Evolutionary conservation across 805 yeast species (phyloP).

Genomic region (Sugiyamaella boreocaroliniensis): DNA sequence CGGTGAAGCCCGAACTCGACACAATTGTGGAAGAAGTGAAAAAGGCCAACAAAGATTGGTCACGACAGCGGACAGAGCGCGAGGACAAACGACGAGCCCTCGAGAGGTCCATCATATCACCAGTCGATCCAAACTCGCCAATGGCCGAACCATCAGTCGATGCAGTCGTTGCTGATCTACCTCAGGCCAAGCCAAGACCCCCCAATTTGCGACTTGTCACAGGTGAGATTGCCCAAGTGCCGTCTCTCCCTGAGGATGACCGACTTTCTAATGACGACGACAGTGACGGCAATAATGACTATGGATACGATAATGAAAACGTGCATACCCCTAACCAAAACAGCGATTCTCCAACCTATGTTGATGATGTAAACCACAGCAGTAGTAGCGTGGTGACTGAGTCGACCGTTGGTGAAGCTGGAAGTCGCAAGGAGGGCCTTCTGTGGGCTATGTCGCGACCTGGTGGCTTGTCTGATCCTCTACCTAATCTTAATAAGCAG

Average conservation of each 20-base stretch:
- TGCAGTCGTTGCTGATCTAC: not conserved
- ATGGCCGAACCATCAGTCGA: not conserved
- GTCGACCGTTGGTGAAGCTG: constrained; percentile 1
- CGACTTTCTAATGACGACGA: not conserved
- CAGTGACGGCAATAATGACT: constrained; percentile 9
- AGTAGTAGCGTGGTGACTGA: not conserved
- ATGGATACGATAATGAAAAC: constrained; percentile 9
- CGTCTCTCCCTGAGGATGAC: not conserved
- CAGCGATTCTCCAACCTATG: constrained; percentile 4
- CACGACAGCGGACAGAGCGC: constrained; percentile 33
- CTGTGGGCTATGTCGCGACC: constrained; percentile 40
- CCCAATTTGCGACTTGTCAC: constrained; percentile 1
- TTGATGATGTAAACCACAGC: not conserved
- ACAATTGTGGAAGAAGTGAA: constrained; percentile 29
- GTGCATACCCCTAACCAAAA: not conserved
- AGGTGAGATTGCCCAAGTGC: not conserved
- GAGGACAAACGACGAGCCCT: constrained; percentile 33
- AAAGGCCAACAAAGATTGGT: constrained; percentile 34
- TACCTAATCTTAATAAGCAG: constrained; percentile 29
- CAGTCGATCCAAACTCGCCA: constrained; percentile 1
- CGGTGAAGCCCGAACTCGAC: constrained; percentile 29
- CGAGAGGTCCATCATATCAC: constrained; percentile 26
- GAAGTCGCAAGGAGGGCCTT: constrained; percentile 35
- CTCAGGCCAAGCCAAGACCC: not conserved
- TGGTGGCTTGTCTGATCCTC: constrained; percentile 28